Base-by-base conservation (phyloP, 768 basidiomycete species). In the Phanerodontia chrysosporium region DNA sequence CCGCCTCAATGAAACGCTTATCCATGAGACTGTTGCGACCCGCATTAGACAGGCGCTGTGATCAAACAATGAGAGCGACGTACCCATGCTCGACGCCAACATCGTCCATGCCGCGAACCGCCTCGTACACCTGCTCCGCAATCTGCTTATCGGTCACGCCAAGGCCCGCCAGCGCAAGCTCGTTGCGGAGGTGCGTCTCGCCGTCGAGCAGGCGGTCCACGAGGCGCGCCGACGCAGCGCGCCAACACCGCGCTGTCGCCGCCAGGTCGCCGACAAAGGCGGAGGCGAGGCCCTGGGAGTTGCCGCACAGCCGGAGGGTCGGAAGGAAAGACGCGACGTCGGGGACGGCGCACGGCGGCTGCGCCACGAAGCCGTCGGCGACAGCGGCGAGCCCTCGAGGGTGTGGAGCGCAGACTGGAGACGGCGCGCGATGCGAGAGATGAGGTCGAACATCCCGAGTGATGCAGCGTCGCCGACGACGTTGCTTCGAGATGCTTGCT, bases 241-340 rank as follows among this genome's bases (percentile, higher is more conserved):
- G 60, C 62, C 21, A 49, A 59, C 8, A 58, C 27, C 6, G 62
- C 45, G 61, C 62, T 24, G 65, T 63, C 27, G 42, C 52, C 7
- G 66, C 60, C 30, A 62, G 57, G n/a, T 66, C 58, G 18, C 58
- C 61, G n/a, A 68, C 49, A 18, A 66, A 62, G 25, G 58, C 60
- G 32, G 61, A 57, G 14, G 64, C 59, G 24, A 69, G 46, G 32
- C 58, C 57, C 14, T 69, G 62, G 29, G 10, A 1, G 32, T 39
- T 24, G 1, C 14, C 52, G 22, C n/a, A n/a, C n/a, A 8, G 8
- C n/a, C 52, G 32, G 1, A 53, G 21, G 21, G 35, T 18, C n/a
- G 30, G 35, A 7, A 53, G 32, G 35, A 53, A 25, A n/a, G 7
- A n/a, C 35, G 18, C 32, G 21, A 42, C 35, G 32, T 53, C 52